Percentiles rank a stretch among this genome's conserved stretches.
These are phyloP conservation scores for Cercophora sp. DNA, from an alignment of 495 filamentous ascomycete species.

Conservation along the genomic window DNA sequence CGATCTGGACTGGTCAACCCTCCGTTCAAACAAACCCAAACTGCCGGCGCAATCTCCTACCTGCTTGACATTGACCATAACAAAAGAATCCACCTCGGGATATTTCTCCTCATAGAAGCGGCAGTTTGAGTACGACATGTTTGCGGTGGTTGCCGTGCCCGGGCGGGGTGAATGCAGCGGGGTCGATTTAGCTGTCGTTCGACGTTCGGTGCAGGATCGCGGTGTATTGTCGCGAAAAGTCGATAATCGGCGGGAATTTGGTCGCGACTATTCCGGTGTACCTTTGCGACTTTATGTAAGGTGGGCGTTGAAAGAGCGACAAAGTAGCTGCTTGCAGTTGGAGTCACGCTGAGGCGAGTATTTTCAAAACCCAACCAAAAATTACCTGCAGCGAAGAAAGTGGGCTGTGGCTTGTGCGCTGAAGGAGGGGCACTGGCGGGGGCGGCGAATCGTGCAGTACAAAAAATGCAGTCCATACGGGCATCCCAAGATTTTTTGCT, in stretches of 20 bases:
- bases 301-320: too few relatives aligned
- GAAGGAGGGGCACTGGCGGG: conserved; percentile 7
- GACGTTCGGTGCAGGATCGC: too few relatives aligned
- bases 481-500: neutral
- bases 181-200: too few relatives aligned
- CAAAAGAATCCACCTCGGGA: conserved; percentile 97
- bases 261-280: neutral
- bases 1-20: conserved; percentile 67
- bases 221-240: too few relatives aligned
- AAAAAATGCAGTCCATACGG: neutral
- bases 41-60: too few relatives aligned
- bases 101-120: conserved; percentile 92
- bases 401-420: conserved; percentile 28
- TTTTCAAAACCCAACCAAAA: conserved; percentile 27
- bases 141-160: conserved; percentile 30
- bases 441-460: too few relatives aligned
- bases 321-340: conserved; percentile 10
- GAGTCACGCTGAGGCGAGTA: conserved; percentile 24
- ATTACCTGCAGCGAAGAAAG: conserved; percentile 20
- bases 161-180: conserved; percentile 24
- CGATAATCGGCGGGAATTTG: neutral
- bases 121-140: conserved; percentile 97
- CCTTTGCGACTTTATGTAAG: neutral
- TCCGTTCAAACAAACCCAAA: too few relatives aligned
- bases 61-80: conserved; percentile 98